Evolutionary conservation across 169 alveolate species (phyloP).

Genomic region (Plasmodium knowlesi): DNA sequence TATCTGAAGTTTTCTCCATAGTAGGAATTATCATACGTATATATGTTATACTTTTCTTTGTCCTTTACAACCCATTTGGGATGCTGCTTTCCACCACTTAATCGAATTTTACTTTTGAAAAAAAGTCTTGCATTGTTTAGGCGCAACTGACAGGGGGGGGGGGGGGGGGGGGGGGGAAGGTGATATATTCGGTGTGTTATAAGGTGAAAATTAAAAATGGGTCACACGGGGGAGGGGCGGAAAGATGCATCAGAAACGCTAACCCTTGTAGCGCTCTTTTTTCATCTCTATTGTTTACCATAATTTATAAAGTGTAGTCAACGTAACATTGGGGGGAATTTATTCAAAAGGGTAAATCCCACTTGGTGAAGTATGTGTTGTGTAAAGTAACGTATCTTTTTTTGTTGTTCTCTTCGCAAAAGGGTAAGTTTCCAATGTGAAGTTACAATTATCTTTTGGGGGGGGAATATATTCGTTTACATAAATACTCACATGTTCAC

Average conservation of each 20-base stretch:
- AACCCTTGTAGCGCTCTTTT: neutral
- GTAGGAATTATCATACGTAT: constrained; percentile 69
- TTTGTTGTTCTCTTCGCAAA: neutral
- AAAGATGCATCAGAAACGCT: neutral
- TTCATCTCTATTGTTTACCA: constrained; percentile 2
- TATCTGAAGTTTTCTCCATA: constrained; percentile 74
- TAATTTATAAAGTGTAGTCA: constrained; percentile 3
- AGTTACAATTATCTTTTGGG: neutral
- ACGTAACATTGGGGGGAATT: neutral
- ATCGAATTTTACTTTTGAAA: constrained; percentile 69
- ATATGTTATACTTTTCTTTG: constrained; percentile 68
- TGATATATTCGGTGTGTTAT: constrained; percentile 9
- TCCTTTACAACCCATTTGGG: constrained; percentile 76
- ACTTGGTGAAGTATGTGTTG: neutral
- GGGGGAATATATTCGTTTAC: neutral
- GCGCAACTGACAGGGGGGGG: constrained; percentile 51
- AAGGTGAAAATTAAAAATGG: neutral
- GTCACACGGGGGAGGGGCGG: neutral
- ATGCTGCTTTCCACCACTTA: constrained; percentile 74
- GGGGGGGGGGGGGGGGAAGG: neutral
- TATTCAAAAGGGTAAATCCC: neutral
- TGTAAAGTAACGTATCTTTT: constrained; percentile 2
- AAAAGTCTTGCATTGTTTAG: constrained; percentile 73
- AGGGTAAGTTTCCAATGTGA: neutral
- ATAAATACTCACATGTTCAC: neutral